Base-by-base conservation (phyloP, 352 stramenopile species). In the Pythium pectinolyticum region DNA sequence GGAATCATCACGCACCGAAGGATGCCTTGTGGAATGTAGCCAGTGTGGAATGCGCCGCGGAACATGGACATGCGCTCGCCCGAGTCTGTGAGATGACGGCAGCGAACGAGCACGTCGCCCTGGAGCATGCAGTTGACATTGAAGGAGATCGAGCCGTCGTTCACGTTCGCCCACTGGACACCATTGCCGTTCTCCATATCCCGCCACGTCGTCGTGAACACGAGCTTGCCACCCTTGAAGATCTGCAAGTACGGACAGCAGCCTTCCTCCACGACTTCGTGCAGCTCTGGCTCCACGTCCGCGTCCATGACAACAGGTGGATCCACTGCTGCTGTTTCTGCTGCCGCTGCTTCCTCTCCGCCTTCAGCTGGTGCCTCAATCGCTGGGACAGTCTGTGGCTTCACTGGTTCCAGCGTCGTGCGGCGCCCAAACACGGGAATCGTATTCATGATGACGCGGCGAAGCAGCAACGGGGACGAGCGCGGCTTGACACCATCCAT, bases 161-260 rank as follows among this genome's bases (percentile, higher is more conserved):
- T 75, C 7, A 73, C 83, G 43, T 77, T 89, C 2, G 90, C 92
- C 91, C 97, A 99, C 47, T 96, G 92, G 10, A 98, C 87, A 17
- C 93, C 89, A 43, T 89, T 88, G 11, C 79, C 78, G 58, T 96
- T 81, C 56, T 95, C 73, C 78, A 91, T 90, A 60, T 96, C 86
- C 11, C 70, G 72, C 82, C 84, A 96, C 14, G 90, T 96, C 17
- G 95, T 97, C 25, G 94, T 99, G 69, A 98, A 98, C 2, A 99
- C 86, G 8, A 99, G 74, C 67, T 98, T 96, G 27, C 97, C 97
- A 15, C 82, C 88, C 75, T 99, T 99, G 77, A 99, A 99, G 63
- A 99, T 90, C 82, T 99, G 97, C 37, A 99, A 62, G 72, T 99
- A 99, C 43, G 97, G 97, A 60, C 92, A 97, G 75, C 96, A 99